phyloP scores from a whole-genome alignment of 305 asterid genomes.

The Fraxinus sp. region DNA sequence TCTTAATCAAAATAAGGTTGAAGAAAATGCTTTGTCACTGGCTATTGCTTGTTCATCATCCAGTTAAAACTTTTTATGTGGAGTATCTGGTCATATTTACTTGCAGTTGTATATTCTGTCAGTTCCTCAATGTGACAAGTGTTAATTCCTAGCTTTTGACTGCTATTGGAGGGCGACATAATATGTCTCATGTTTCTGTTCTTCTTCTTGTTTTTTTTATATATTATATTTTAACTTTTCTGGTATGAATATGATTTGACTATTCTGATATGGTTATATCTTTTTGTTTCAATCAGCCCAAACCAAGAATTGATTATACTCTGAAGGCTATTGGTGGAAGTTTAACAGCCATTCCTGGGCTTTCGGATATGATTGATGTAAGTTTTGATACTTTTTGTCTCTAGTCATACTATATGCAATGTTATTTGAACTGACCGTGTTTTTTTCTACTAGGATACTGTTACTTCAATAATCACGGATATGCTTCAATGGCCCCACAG shows the following conservation, averaged over 20 bases:
- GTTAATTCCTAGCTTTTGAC: not conserved
- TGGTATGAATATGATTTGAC: not conserved
- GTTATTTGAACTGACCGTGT: conserved; percentile 21
- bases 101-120: not conserved
- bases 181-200: not conserved
- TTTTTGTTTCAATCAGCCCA: conserved; percentile 59
- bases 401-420: conserved; percentile 7
- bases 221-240: not conserved
- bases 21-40: not conserved
- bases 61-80: not conserved
- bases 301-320: conserved; percentile 87
- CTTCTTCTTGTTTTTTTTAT: not conserved
- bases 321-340: conserved; percentile 98
- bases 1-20: not conserved
- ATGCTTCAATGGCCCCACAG: conserved; percentile 99
- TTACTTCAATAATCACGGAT: conserved; percentile 72
- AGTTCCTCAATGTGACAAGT: not conserved
- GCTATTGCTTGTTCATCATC: not conserved
- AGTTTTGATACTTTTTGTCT: conserved; percentile 31
- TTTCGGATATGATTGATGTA: conserved; percentile 97
- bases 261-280: conserved; percentile 5
- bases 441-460: conserved; percentile 62
- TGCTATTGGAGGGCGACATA: not conserved
- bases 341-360: conserved; percentile 92
- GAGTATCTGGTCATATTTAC: not conserved